Percentiles rank a stretch among this genome's conserved stretches.
Conservation (phyloP, 1,284 basidiomycete genomes). For the Cryptococcus amylolentus region DNA sequence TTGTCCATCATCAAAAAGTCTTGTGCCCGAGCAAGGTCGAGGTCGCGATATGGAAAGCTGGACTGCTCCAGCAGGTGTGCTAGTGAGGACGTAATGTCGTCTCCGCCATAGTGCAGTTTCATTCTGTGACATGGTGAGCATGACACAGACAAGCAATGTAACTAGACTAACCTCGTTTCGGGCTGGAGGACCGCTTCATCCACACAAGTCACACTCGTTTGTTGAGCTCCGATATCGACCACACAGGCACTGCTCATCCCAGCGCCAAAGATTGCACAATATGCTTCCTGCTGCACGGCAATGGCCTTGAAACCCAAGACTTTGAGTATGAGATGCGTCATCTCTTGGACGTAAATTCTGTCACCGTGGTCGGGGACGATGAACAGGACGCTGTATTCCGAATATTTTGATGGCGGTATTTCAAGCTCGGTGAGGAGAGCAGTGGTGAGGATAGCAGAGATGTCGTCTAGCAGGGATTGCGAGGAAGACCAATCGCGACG, state of each 20-base stretch:
- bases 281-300: slow-evolving; percentile 83
- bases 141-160: neutral
- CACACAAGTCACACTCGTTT: slow-evolving; percentile 84
- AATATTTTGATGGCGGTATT: slow-evolving; percentile 59
- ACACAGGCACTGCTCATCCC: slow-evolving; percentile 93
- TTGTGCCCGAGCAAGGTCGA: slow-evolving; percentile 66
- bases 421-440: slow-evolving; percentile 63
- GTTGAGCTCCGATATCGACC: slow-evolving; percentile 85
- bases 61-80: slow-evolving; percentile 75
- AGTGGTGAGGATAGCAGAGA: slow-evolving; percentile 65
- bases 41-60: slow-evolving; percentile 81
- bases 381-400: slow-evolving; percentile 79
- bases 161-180: slow-evolving; percentile 73
- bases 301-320: slow-evolving; percentile 88
- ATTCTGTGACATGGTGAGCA: slow-evolving; percentile 57
- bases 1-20: slow-evolving; percentile 89
- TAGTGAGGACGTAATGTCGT: slow-evolving; percentile 88
- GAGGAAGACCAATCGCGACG: slow-evolving; percentile 66
- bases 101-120: slow-evolving; percentile 80
- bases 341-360: slow-evolving; percentile 72
- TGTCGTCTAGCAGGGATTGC: slow-evolving; percentile 69
- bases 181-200: slow-evolving; percentile 88
- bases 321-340: slow-evolving; percentile 70
- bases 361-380: slow-evolving; percentile 93
- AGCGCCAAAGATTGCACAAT: slow-evolving; percentile 91